These are phyloP conservation scores for Penicillium psychrosexuale DNA, from an alignment of 2,329 filamentous ascomycete genomes.

Conservation along the genomic window DNA sequence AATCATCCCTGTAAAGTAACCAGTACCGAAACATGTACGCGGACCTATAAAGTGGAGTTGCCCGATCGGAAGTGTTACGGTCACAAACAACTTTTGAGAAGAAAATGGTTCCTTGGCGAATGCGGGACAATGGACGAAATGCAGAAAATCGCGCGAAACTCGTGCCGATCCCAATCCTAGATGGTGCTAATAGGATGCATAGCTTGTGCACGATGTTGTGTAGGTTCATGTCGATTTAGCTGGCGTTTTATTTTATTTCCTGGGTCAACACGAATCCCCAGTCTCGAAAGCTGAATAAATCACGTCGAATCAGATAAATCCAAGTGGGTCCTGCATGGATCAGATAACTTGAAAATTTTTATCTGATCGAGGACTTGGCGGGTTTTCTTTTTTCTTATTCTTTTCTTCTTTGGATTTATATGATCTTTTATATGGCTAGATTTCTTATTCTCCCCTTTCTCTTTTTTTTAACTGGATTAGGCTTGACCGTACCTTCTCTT, in stretches of 20 bases:
- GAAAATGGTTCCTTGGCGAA: not conserved
- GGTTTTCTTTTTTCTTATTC: not conserved
- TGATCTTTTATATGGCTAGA: not conserved
- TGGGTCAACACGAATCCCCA: not conserved
- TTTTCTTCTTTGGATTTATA: not conserved
- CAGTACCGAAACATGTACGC: not conserved
- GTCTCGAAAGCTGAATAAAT: not conserved
- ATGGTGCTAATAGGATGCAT: not conserved
- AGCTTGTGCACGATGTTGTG: too few species aligned
- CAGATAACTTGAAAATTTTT: conserved; percentile 20
- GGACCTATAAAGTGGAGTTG: not conserved
- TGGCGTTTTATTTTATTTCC: not conserved
- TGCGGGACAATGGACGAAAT: not conserved
- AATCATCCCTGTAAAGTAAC: not conserved
- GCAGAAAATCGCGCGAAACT: not conserved
- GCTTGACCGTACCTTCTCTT: not conserved
- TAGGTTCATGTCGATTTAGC: not conserved
- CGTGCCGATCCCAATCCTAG: not conserved
- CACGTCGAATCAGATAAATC: conserved; percentile 8
- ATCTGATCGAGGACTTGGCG: conserved; percentile 15
- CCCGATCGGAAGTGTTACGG: not conserved
- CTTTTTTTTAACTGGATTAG: not conserved
- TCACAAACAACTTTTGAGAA: not conserved
- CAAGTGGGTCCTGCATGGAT: conserved; percentile 14
- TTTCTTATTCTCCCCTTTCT: not conserved